Evolutionary conservation across 345 rosid genomes (phyloP).

Genomic region (Psidium friedrichsthalianum): DNA sequence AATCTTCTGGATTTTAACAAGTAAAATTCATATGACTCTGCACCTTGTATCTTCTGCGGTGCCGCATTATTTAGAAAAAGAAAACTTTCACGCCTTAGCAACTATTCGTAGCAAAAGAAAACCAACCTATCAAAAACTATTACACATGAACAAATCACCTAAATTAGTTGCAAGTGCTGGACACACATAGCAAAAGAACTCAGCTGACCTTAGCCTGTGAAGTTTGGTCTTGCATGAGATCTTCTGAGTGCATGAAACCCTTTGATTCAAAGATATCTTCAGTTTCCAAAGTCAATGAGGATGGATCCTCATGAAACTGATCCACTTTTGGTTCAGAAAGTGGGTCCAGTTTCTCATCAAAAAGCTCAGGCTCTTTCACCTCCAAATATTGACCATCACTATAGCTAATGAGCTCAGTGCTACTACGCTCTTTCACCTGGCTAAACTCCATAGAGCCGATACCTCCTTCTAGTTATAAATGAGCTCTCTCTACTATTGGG

Average conservation of each 20-base stretch:
- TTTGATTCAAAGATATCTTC: constrained; percentile 4
- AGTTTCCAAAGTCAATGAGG: constrained; percentile 15
- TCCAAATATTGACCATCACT: constrained; percentile 4
- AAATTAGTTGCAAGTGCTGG: neutral
- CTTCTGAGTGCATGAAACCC: constrained; percentile 13
- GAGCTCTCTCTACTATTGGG: constrained; percentile 18
- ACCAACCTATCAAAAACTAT: neutral
- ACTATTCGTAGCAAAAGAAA: neutral
- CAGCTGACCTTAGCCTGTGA: constrained; percentile 47
- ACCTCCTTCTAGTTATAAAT: constrained; percentile 3
- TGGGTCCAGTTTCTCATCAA: constrained; percentile 11
- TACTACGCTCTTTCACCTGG: constrained; percentile 5
- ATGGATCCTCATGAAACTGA: constrained; percentile 12
- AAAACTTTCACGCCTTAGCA: neutral
- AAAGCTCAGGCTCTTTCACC: constrained; percentile 8
- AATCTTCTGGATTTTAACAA: neutral
- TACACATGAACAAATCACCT: neutral
- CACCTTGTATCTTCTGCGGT: neutral
- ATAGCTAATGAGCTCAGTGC: constrained; percentile 1
- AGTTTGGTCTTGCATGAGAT: constrained; percentile 19
- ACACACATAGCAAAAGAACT: neutral
- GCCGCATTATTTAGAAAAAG: neutral
- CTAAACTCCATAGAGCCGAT: constrained; percentile 7
- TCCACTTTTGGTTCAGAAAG: constrained; percentile 4
- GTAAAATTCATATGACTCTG: neutral